phyloP scores from a whole-genome alignment of 106 monocot genomes.

The Triglochin maritima region DNA sequence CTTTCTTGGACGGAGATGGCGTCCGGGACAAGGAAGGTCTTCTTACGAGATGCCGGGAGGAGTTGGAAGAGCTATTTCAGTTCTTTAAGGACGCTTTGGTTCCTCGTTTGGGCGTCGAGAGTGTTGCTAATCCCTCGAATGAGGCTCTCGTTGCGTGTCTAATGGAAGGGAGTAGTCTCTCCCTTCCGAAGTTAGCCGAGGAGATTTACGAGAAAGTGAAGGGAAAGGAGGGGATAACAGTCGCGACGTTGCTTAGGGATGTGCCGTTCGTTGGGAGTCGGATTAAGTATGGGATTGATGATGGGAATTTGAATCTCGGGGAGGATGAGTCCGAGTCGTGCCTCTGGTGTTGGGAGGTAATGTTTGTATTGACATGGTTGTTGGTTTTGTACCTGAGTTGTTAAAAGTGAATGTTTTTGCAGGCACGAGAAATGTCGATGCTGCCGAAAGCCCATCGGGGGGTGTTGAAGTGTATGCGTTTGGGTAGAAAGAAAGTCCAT shows the following conservation, averaged over 20 bases:
- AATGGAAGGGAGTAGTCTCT: constrained; percentile 66
- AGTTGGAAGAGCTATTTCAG: constrained; percentile 46
- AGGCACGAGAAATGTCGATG: constrained; percentile 68
- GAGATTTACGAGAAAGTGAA: constrained; percentile 61
- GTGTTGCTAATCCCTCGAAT: constrained; percentile 11
- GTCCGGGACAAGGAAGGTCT: constrained; percentile 24
- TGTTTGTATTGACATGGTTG: not conserved
- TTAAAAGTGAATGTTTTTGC: not conserved
- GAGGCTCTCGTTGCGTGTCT: constrained; percentile 50
- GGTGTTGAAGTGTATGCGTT: constrained; percentile 4
- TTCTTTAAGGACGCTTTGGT: constrained; percentile 50
- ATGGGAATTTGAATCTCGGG: constrained; percentile 56
- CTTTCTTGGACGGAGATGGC: constrained; percentile 16
- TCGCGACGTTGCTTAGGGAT: constrained; percentile 40
- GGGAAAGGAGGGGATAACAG: constrained; percentile 36
- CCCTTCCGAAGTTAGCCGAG: constrained; percentile 57
- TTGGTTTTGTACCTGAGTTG: not conserved
- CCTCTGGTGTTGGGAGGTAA: constrained; percentile 99
- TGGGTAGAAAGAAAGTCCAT: constrained; percentile 19
- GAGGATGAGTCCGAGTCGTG: constrained; percentile 69
- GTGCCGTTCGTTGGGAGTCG: constrained; percentile 71
- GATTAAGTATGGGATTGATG: constrained; percentile 55
- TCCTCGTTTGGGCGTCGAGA: constrained; percentile 23
- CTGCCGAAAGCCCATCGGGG: constrained; percentile 35
- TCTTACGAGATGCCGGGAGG: constrained; percentile 19